A percentile compares a stretch with the other conserved stretches of the same genome.
phyloP scores from a whole-genome alignment of 257 asterid species.

The Salvia rosmarinus region DNA sequence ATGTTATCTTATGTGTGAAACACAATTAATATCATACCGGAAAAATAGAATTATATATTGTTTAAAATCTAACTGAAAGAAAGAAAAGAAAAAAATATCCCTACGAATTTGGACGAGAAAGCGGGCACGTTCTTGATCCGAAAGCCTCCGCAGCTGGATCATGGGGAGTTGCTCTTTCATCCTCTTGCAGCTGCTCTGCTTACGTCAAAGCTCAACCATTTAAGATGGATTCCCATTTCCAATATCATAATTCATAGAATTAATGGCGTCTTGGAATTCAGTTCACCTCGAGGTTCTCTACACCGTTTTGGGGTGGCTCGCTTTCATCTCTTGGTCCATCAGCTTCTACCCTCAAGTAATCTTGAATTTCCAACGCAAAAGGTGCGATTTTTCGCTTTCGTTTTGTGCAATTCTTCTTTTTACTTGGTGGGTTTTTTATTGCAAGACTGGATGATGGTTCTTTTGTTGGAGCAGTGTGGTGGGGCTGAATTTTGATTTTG shows the following conservation, averaged over 20 bases:
- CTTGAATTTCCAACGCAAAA: constrained; percentile 76
- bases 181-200: neutral
- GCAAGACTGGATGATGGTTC: neutral
- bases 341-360: constrained; percentile 90
- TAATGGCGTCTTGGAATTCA: constrained; percentile 84
- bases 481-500: constrained; percentile 92
- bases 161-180: constrained; percentile 5
- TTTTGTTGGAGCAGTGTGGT: constrained; percentile 63
- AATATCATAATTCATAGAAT: neutral
- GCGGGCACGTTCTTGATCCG: constrained; percentile 35
- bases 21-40: neutral
- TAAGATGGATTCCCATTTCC: neutral
- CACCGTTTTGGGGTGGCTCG: constrained; percentile 81
- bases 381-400: constrained; percentile 45
- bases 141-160: constrained; percentile 5
- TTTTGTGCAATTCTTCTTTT: neutral
- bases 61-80: neutral
- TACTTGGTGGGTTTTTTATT: neutral
- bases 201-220: constrained; percentile 7
- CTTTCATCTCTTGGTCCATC: constrained; percentile 85
- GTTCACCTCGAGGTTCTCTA: constrained; percentile 59
- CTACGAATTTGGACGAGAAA: constrained; percentile 38
- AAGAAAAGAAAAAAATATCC: neutral
- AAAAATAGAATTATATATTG: neutral
- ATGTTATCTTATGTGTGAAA: neutral